These are phyloP conservation scores for Emergomyces africanus DNA, from an alignment of 2,329 filamentous ascomycete genomes.

Conservation along the genomic window DNA sequence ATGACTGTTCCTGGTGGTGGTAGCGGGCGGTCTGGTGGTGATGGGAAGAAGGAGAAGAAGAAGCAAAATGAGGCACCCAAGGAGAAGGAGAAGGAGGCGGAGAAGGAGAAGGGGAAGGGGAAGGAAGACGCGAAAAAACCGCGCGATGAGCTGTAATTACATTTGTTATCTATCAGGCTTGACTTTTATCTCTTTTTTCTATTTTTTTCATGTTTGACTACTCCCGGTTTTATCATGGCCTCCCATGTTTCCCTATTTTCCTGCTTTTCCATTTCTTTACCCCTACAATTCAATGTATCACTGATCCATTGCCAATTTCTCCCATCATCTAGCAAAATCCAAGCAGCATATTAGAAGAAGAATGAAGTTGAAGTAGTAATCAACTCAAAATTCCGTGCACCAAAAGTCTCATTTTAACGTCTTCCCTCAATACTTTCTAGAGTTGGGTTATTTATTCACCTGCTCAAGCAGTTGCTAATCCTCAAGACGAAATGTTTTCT, in stretches of 20 bases:
- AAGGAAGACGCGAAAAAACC: conserved; percentile 1
- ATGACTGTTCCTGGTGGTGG: conserved; percentile 34
- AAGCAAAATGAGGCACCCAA: conserved; percentile 14
- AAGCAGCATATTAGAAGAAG: background rate
- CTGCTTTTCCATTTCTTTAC: too few species aligned
- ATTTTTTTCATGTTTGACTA: background rate
- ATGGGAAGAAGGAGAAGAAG: conserved; percentile 18
- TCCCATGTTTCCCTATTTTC: background rate
- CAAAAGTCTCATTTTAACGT: too few species aligned
- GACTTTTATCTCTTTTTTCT: background rate
- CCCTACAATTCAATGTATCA: background rate
- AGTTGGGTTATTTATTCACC: too few species aligned
- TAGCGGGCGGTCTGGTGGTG: conserved; percentile 11
- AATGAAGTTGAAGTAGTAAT: too few species aligned
- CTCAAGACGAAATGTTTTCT: too few species aligned
- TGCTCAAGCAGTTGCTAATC: too few species aligned
- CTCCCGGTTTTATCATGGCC: background rate
- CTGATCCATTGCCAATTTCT: background rate
- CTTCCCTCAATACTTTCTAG: too few species aligned
- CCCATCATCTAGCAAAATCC: background rate
- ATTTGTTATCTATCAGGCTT: background rate
- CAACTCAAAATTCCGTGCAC: too few species aligned
- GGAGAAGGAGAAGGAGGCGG: conserved; percentile 15
- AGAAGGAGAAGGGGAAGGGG: conserved; percentile 11
- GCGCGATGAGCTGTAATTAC: conserved; percentile 10